Percentiles rank a stretch among this genome's conserved stretches.
Conservation (phyloP, 805 yeast species). For the Sugiyamaella mastotermitis region DNA sequence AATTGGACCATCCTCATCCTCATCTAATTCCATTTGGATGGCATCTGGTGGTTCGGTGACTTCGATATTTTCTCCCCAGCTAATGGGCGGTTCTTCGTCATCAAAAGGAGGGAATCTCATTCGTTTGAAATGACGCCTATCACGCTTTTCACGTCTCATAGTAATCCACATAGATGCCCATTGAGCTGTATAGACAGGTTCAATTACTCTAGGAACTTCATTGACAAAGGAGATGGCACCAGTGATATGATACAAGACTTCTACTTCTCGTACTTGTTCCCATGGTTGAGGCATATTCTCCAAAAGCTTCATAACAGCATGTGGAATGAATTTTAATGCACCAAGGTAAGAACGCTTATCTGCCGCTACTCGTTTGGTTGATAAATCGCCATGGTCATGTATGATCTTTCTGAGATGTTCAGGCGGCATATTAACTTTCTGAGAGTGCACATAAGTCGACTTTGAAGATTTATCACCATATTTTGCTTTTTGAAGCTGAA, state of each 20-base stretch:
- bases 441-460: constrained; percentile 45
- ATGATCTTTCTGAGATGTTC: constrained; percentile 85
- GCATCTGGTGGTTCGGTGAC: constrained; percentile 69
- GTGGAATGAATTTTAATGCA: constrained; percentile 92
- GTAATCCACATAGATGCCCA: constrained; percentile 92
- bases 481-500: constrained; percentile 52
- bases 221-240: constrained; percentile 96
- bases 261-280: constrained; percentile 83
- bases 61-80: constrained; percentile 75
- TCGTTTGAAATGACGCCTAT: constrained; percentile 81
- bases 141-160: constrained; percentile 93
- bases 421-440: constrained; percentile 84
- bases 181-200: constrained; percentile 86
- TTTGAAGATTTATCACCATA: constrained; percentile 33
- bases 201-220: constrained; percentile 86
- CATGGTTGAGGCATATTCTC: constrained; percentile 99
- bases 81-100: constrained; percentile 92
- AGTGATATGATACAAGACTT: constrained; percentile 79
- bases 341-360: constrained; percentile 87
- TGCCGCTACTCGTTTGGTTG: constrained; percentile 68
- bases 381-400: constrained; percentile 77
- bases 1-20: constrained; percentile 53
- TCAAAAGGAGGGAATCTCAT: constrained; percentile 95
- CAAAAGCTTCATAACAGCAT: constrained; percentile 78
- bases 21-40: constrained; percentile 59